Percentiles rank a stretch among this genome's conserved stretches.
These are phyloP conservation scores for Aethionema arabicum DNA, from an alignment of 345 rosid species.

Conservation along the genomic window DNA sequence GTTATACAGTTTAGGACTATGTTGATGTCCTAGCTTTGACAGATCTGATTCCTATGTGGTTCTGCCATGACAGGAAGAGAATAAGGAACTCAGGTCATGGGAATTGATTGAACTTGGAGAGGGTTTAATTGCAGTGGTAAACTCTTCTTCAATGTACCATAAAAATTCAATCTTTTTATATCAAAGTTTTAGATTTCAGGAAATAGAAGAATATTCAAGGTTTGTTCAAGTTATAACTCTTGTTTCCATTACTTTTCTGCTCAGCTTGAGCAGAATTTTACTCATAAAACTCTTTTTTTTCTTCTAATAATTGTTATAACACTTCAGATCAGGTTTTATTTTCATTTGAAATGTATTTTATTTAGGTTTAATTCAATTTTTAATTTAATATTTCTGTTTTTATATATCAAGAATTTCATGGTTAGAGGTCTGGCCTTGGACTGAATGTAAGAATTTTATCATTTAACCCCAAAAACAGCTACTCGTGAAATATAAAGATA, in stretches of 20 bases:
- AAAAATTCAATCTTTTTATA: constrained; percentile 3
- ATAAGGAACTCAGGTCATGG: neutral
- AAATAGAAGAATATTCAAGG: neutral
- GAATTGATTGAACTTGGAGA: constrained; percentile 3
- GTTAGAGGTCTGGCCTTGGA: too few species aligned
- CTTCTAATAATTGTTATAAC: neutral
- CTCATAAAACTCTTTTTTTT: neutral
- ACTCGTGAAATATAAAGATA: too few species aligned
- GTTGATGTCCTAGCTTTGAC: neutral
- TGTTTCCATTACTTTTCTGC: constrained; percentile 11
- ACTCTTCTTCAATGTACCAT: constrained; percentile 9
- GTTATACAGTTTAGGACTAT: neutral
- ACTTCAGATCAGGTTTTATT: constrained; percentile 2
- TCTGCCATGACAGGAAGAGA: constrained; percentile 24
- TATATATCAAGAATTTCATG: too few species aligned
- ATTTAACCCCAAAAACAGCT: too few species aligned
- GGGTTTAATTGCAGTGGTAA: neutral
- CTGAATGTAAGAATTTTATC: too few species aligned
- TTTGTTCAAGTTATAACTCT: constrained; percentile 10
- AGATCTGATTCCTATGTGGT: constrained; percentile 17
- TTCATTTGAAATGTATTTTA: constrained; percentile 13
- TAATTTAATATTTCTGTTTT: too few species aligned
- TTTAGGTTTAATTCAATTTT: constrained; percentile 4
- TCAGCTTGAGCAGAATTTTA: constrained; percentile 22
- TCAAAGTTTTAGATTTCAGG: constrained; percentile 6